A percentile compares a stretch with the other conserved stretches of the same genome.
Conservation (phyloP, 108 stramenopile genomes). For the Ochromonas danica region DNA sequence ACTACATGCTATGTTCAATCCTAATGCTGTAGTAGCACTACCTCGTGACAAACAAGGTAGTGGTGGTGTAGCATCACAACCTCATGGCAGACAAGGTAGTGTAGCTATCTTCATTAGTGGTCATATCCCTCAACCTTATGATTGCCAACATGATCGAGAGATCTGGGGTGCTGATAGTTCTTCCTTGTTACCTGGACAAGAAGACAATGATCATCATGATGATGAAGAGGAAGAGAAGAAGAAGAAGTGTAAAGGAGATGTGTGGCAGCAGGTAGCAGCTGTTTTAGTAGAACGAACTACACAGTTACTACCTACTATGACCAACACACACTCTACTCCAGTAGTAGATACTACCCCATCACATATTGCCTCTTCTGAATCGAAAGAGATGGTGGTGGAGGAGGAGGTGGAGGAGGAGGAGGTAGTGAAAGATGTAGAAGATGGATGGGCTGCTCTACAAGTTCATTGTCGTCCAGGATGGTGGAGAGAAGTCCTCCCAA, state of each 20-base stretch:
- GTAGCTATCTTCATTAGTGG: background rate
- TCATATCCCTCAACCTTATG: background rate
- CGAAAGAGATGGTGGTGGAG: background rate
- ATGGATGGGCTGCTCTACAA: background rate
- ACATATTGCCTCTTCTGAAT: no score
- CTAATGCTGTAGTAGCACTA: no score
- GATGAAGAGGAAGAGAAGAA: background rate
- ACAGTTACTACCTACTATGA: no score
- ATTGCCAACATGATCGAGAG: background rate
- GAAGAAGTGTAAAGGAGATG: no score
- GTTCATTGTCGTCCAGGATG: no score
- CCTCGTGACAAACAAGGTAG: background rate
- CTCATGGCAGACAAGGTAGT: no score
- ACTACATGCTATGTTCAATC: background rate
- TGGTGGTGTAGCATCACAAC: background rate
- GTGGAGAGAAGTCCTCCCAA: background rate
- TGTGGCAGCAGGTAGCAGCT: no score
- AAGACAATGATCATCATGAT: background rate
- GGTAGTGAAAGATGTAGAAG: background rate
- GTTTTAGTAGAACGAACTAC: no score
- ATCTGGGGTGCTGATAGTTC: slow-evolving; percentile 20
- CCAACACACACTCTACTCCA: background rate
- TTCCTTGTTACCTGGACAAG: background rate
- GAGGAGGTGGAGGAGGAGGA: background rate
- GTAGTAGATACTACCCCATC: no score